phyloP scores from a whole-genome alignment of 1,139 yeast species.

The Pichia norvegensis region DNA sequence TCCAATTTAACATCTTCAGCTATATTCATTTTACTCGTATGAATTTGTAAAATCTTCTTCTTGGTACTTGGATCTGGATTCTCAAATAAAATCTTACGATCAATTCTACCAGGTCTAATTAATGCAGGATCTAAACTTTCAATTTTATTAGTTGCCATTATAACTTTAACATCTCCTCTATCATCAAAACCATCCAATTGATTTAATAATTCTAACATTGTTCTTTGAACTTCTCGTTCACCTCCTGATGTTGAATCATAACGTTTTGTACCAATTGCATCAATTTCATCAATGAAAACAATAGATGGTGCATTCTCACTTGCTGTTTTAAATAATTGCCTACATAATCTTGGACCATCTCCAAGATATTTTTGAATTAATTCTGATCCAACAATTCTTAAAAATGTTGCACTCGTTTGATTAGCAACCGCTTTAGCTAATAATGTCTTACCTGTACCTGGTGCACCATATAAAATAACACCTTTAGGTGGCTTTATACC shows the following conservation, averaged over 20 bases:
- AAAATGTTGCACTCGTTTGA: slow-evolving; percentile 92
- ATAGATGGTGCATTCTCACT: slow-evolving; percentile 97
- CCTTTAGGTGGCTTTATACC: slow-evolving; percentile 99
- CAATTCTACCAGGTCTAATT: slow-evolving; percentile 98
- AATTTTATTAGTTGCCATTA: slow-evolving; percentile 97
- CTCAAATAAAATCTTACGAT: slow-evolving; percentile 92
- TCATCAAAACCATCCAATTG: slow-evolving; percentile 98
- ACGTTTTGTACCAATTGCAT: slow-evolving; percentile 97
- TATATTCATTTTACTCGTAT: slow-evolving; percentile 90
- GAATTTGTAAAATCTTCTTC: slow-evolving; percentile 87
- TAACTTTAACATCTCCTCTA: slow-evolving; percentile 95
- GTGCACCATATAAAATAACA: slow-evolving; percentile 95
- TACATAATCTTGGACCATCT: slow-evolving; percentile 92
- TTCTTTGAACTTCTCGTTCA: slow-evolving; percentile 96
- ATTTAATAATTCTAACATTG: slow-evolving; percentile 93
- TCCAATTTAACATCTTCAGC: slow-evolving; percentile 85
- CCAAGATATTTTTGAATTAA: slow-evolving; percentile 95
- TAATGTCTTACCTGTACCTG: slow-evolving; percentile 97
- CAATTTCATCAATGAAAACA: slow-evolving; percentile 97
- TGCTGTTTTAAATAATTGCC: slow-evolving; percentile 95
- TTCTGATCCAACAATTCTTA: slow-evolving; percentile 95
- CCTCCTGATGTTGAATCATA: slow-evolving; percentile 96
- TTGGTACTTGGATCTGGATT: slow-evolving; percentile 91
- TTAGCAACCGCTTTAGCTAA: slow-evolving; percentile 98
- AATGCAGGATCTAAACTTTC: slow-evolving; percentile 96